Percentiles rank a stretch among this genome's conserved stretches.
Conservation (phyloP, 2,329 filamentous ascomycete species). For the Madurella mycetomatis region DNA sequence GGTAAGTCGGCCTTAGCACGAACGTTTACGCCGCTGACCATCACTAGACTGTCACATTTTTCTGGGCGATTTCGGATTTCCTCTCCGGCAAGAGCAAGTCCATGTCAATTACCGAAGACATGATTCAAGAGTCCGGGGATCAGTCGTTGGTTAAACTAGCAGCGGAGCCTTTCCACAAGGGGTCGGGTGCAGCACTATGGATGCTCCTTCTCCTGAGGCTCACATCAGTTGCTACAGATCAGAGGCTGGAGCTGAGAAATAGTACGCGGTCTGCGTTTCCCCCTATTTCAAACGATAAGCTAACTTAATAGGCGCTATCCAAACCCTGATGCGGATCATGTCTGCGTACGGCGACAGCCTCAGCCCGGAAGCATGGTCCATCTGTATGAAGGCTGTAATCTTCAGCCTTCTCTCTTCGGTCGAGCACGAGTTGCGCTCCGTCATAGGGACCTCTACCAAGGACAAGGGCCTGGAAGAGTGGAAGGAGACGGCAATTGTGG, state of each 20-base stretch:
- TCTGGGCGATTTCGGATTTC: slow-evolving; percentile 93
- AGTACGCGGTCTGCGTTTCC: slow-evolving; percentile 42
- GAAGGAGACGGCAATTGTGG: slow-evolving; percentile 70
- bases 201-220: slow-evolving; percentile 69
- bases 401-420: slow-evolving; percentile 72
- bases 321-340: slow-evolving; percentile 86
- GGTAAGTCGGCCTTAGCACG: slow-evolving; percentile 42
- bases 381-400: slow-evolving; percentile 75
- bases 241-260: slow-evolving; percentile 71
- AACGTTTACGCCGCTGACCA: slow-evolving; percentile 8
- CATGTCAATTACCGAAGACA: slow-evolving; percentile 53
- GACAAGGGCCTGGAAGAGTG: slow-evolving; percentile 53
- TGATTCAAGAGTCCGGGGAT: slow-evolving; percentile 53
- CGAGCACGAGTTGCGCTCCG: slow-evolving; percentile 48
- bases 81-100: slow-evolving; percentile 58
- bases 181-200: slow-evolving; percentile 70
- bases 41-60: slow-evolving; percentile 77
- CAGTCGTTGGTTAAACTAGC: slow-evolving; percentile 55
- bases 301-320: slow-evolving; percentile 62
- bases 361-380: slow-evolving; percentile 72
- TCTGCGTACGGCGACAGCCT: slow-evolving; percentile 84
- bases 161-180: slow-evolving; percentile 52
- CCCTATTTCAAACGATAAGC: slow-evolving; percentile 16
- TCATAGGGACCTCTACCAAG: slow-evolving; percentile 35
- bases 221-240: slow-evolving; percentile 66